Evolutionary conservation across 2,329 filamentous ascomycete species (phyloP).

Genomic region (Mycocentrospora acerina): DNA sequence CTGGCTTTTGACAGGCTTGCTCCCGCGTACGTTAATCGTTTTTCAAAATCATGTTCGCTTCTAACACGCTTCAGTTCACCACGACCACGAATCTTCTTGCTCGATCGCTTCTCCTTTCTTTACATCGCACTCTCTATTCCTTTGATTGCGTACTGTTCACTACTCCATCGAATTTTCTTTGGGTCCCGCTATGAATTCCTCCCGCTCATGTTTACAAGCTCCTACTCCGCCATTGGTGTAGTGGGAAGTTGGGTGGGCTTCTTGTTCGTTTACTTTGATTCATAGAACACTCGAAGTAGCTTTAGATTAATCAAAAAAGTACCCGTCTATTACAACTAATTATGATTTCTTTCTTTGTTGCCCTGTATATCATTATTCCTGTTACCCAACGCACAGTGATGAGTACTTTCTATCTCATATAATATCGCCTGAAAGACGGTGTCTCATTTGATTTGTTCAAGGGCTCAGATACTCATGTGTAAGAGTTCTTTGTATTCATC

Average conservation of each 20-base stretch:
- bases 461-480: no score
- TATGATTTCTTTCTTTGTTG: no score
- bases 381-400: no score
- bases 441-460: no score
- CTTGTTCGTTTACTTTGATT: conserved; percentile 80
- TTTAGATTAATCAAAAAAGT: no score
- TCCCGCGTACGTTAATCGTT: conserved; percentile 61
- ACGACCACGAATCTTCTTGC: conserved; percentile 78
- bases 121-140: conserved; percentile 91
- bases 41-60: background rate
- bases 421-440: no score
- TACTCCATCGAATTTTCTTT: conserved; percentile 81
- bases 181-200: conserved; percentile 83
- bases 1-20: conserved; percentile 84
- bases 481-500: no score
- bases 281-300: conserved; percentile 12
- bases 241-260: conserved; percentile 95
- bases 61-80: conserved; percentile 55
- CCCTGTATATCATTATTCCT: no score
- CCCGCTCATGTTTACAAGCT: conserved; percentile 95
- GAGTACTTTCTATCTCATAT: no score
- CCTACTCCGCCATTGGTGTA: conserved; percentile 91
- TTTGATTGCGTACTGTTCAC: conserved; percentile 82
- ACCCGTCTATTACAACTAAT: no score
- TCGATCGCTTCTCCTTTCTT: conserved; percentile 85